Conservation (phyloP, 2,329 filamentous ascomycete genomes). For the Bretziella fagacearum region DNA sequence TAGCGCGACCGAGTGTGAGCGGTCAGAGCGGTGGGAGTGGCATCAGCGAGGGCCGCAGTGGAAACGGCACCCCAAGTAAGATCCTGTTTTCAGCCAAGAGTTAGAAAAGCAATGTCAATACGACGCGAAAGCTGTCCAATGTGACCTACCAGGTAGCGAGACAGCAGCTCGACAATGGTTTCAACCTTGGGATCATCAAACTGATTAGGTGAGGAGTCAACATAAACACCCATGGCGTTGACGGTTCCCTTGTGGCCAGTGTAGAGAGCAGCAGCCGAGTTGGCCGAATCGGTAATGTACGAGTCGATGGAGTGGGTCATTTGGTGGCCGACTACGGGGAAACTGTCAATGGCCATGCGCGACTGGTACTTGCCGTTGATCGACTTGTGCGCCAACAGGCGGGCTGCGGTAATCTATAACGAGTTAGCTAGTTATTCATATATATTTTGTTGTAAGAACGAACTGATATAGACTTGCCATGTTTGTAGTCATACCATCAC, state of each 20-base stretch:
- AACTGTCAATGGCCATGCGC: slow-evolving; percentile 61
- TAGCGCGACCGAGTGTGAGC: slow-evolving; percentile 56
- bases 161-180: slow-evolving; percentile 63
- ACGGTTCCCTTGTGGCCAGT: slow-evolving; percentile 71
- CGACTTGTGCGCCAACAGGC: slow-evolving; percentile 63
- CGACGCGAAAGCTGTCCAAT: too few relatives aligned
- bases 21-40: slow-evolving; percentile 59
- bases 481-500: slow-evolving; percentile 55
- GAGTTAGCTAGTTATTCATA: background rate
- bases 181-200: slow-evolving; percentile 81
- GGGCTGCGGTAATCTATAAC: slow-evolving; percentile 50
- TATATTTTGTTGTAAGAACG: background rate
- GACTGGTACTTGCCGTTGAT: slow-evolving; percentile 74
- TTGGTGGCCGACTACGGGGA: slow-evolving; percentile 72
- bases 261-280: slow-evolving; percentile 68
- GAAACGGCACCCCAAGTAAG: slow-evolving; percentile 51
- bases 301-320: slow-evolving; percentile 77
- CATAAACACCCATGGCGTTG: slow-evolving; percentile 65
- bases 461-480: slow-evolving; percentile 39
- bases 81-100: too few relatives aligned
- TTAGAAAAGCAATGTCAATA: too few relatives aligned
- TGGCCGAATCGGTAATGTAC: slow-evolving; percentile 77
- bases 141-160: slow-evolving; percentile 47
- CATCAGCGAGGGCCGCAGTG: slow-evolving; percentile 68
- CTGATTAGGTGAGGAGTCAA: slow-evolving; percentile 52